Evolutionary conservation across 2,329 filamentous ascomycete genomes (phyloP), one percentile per base, ranked within the genome.

Genomic region (Alternaria metachromatica): DNA sequence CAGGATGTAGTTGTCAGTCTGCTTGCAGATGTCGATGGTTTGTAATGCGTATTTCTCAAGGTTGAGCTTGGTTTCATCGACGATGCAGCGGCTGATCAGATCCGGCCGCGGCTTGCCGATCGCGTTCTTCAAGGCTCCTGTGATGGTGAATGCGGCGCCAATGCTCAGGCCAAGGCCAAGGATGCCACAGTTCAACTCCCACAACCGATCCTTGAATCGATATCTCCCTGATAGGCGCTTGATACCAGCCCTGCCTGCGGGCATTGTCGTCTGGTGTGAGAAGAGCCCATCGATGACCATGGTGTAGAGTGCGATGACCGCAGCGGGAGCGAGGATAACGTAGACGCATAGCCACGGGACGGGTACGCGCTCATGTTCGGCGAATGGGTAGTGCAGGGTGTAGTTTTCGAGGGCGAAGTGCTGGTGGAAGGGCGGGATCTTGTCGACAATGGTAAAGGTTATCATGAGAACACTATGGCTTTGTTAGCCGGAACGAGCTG

Each of bases 141-240:
- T 88, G 53, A 88, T 86, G 21, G 87, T 83, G 72, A 88, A 88
- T 0, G 85, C 83, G n/a, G 84, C 77, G 13, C 81, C 84, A 60
- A 87, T 84, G 30, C 85, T 83, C 44, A 88, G 75, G 15, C 86
- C 72, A 60, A 89, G 76, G n/a, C 87, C 87, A 25, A 89, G 73
- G 11, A 88, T 82, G 3, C 87, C 87, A 68, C 87, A 88, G 70
- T 89, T 89, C 70, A 88, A 78, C 75, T 89, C 86, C 87, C 87
- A 89, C n/a, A 88, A 72, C 20, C 87, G 81, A 67, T 88, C 85
- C 70, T 85, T 85, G 69, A 86, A 82, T 43, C 83, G 80, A 70
- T 87, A 87, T 56, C 81, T 72, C 49, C 81, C 84, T 0, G 82
- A 80, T 50, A 81, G 65, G 30, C 76, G 75, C 69, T 78, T 77